Percentiles rank a stretch among this genome's conserved stretches.
Conservation (phyloP, 225 moss, liverwort and hornwort species). For the Marchantia polymorpha region DNA sequence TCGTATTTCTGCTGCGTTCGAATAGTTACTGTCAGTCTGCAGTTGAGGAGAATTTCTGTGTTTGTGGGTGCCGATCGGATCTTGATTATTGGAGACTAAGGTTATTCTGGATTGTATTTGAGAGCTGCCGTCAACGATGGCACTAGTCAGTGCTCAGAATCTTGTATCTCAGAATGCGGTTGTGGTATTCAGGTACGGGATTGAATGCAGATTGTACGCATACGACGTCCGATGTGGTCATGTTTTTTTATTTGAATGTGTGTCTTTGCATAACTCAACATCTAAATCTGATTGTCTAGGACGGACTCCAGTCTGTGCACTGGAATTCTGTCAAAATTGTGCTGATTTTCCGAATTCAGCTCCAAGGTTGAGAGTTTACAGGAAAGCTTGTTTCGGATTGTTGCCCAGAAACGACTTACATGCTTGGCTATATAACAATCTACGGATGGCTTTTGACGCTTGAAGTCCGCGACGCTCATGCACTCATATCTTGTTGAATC, state of each 20-base stretch:
- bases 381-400: neutral
- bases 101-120: neutral
- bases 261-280: too few relatives aligned
- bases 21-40: too few relatives aligned
- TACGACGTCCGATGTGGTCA: too few relatives aligned
- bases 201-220: neutral
- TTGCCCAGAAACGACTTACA: neutral
- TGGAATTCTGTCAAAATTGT: neutral
- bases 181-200: conserved; percentile 34
- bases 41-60: too few relatives aligned
- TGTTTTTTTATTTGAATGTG: too few relatives aligned
- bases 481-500: too few relatives aligned
- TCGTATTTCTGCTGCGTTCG: too few relatives aligned
- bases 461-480: neutral
- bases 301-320: neutral
- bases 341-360: neutral
- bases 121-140: neutral
- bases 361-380: neutral
- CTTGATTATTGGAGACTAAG: neutral
- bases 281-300: neutral
- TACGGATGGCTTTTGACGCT: neutral
- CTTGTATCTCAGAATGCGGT: conserved; percentile 25
- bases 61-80: too few relatives aligned
- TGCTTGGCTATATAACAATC: neutral
- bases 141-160: conserved; percentile 31